These are phyloP conservation scores for Berberis vulgaris DNA, from an alignment of 164 flowering plant species.

Conservation along the genomic window DNA sequence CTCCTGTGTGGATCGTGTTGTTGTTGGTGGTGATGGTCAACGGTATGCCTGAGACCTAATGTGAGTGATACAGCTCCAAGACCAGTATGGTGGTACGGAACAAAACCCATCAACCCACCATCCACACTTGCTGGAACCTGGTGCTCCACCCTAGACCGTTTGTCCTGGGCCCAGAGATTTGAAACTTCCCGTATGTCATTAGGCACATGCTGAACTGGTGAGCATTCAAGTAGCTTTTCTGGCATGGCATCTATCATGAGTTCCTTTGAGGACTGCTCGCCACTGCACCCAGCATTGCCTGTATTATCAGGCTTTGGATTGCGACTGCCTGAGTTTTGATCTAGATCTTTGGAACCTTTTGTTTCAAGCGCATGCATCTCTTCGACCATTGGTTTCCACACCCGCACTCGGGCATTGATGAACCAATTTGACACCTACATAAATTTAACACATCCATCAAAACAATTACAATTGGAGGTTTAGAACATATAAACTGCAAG, in stretches of 20 bases:
- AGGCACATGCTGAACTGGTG: conserved; percentile 6
- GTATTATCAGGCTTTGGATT: conserved; percentile 9
- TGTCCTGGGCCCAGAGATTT: conserved; percentile 41
- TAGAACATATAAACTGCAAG: too few species aligned
- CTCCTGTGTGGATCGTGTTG: conserved; percentile 26
- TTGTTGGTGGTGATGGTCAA: conserved; percentile 25
- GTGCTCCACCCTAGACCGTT: conserved; percentile 37
- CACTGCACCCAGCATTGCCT: conserved; percentile 1
- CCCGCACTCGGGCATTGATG: conserved; percentile 82
- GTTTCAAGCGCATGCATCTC: conserved; percentile 85
- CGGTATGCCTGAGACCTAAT: conserved; percentile 55
- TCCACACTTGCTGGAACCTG: conserved; percentile 24
- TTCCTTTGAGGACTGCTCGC: conserved; percentile 12
- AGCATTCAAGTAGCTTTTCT: conserved; percentile 16
- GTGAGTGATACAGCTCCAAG: conserved; percentile 70
- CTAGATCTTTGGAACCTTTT: conserved; percentile 25
- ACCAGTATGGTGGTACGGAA: conserved; percentile 38
- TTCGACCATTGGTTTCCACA: conserved; percentile 97
- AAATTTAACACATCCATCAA: background rate
- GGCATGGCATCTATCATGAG: conserved; percentile 9
- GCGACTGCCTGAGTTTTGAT: conserved; percentile 12
- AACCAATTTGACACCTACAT: conserved; percentile 90
- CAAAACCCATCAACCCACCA: conserved; percentile 35
- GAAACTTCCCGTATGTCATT: conserved; percentile 7
- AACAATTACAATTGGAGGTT: too few species aligned